Evolutionary conservation across 2,329 filamentous ascomycete genomes (phyloP), one percentile per base, ranked within the genome.

Genomic region (Paracorniculantispora psalliotae): DNA sequence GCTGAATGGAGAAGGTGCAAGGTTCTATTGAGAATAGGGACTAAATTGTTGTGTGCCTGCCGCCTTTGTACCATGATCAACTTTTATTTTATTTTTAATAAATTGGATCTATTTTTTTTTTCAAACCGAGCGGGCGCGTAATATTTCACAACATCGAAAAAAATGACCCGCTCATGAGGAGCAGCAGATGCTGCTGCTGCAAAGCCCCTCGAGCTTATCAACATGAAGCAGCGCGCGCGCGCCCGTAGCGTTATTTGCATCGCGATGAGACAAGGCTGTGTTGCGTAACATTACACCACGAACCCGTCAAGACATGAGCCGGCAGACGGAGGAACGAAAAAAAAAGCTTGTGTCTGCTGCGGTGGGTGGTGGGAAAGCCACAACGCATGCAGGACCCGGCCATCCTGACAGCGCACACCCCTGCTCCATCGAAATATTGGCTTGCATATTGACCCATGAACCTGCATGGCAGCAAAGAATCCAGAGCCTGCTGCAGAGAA

Each of bases 371-470:
- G 17, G 25, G 33, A n/a, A 23, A 50, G 44, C 43, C 51, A 33
- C 43, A 28, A 23, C 23, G 35, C 25, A 53, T 43, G 51, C 53
- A 37, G 30, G 30, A n/a, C n/a, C n/a, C 53, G 21, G 46, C n/a
- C 43, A 28, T 39, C 28, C 53, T 39, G 53, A 37, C 43, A 48
- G 53, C n/a, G n/a, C 41, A n/a, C 23, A 49, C 25, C 46, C 54
- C 46, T 57, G 54, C 54, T 30, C 21, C 54, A 57, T 57, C 44
- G 54, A 57, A 50, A 41, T 50, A 49, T 49, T 41, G 54, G 46
- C 54, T 33, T 57, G 54, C 54, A 57, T 35, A n/a, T 57, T 23
- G 53, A 44, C 28, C 54, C 54, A 57, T 57, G 60, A 61, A 58
- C 41, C 59, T 53, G 47, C 49, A 62, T 47, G 59, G 37, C 43